A percentile compares a stretch with the other conserved stretches of the same genome.
Conservation (phyloP, 371 early-diverging fungal species). For the Mucor ambiguus region DNA sequence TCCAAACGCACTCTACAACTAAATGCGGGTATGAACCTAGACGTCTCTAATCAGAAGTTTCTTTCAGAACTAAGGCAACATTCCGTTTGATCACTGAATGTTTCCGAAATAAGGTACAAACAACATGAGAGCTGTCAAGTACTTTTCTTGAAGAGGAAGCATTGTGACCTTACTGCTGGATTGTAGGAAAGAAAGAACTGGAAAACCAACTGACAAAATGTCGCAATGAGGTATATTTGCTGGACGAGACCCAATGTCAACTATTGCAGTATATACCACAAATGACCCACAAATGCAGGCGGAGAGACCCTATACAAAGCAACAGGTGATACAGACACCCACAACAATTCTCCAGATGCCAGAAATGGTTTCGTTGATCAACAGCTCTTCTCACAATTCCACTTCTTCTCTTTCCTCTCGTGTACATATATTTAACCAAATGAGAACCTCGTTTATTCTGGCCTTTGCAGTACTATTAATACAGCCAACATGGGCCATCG, state of each 20-base stretch:
- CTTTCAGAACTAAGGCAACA: constrained; percentile 13
- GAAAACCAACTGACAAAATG: constrained; percentile 24
- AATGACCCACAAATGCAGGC: background rate
- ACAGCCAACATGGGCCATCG: background rate
- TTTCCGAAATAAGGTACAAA: constrained; percentile 23
- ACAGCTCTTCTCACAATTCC: background rate
- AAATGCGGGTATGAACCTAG: constrained; percentile 54
- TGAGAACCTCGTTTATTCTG: background rate
- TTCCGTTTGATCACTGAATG: constrained; percentile 16
- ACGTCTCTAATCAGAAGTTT: constrained; percentile 38
- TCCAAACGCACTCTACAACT: constrained; percentile 26
- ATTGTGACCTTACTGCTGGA: background rate
- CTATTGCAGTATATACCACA: background rate
- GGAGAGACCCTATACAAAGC: background rate
- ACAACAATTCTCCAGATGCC: background rate
- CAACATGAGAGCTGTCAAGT: constrained; percentile 45
- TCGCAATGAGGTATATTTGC: constrained; percentile 13
- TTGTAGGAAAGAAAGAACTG: constrained; percentile 20
- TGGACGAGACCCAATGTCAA: background rate
- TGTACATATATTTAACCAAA: background rate
- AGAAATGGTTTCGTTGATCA: background rate
- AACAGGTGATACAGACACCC: background rate
- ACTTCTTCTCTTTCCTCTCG: background rate
- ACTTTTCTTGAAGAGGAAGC: constrained; percentile 40
- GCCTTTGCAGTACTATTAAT: background rate